Evolutionary conservation across 2,329 filamentous ascomycete species (phyloP), one percentile per base, ranked within the genome.

Genomic region (Fusarium nelsonii): DNA sequence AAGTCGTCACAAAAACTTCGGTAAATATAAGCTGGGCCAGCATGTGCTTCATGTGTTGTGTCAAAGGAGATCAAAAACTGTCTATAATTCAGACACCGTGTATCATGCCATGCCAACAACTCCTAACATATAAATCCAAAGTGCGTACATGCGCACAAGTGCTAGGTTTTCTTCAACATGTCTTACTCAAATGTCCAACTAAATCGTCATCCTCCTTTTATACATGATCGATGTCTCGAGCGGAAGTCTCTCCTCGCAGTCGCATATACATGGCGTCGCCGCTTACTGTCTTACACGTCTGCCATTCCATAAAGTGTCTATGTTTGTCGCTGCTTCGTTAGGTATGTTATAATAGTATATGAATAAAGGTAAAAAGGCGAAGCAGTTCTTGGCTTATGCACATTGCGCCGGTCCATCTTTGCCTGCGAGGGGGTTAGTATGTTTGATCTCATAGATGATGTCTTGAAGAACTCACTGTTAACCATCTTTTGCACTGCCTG

Each of bases 401-500:
- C 73, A 75, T 56, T 66, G 63, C 52, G 70, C 62, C 32, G 73
- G 73, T 33, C 71, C 73, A 48, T 73, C 73, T 65, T 73, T 75
- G 51, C 59, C 73, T 75, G 45, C 28, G 39, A 45, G 18, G 18
- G 32, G 20, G 71, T 75, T 56, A 75, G 70, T 58, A 33, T 45
- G 43, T 36, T 23, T 6, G 23, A 23, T 23, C 4, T 23, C 23
- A 23, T 23, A 6, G 23, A 4, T 23, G 6, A 23, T 6, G 6
- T 23, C 23, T 20, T 20, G 23, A 7, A 33, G 4, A 26, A 67
- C 68, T 69, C 36, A 85, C 84, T 83, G 63, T 77, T 78, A 8
- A 86, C 78, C 74, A 95, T 90, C 81, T 95, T 94, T 15, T 83
- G 82, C 57, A 91, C 81, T 2, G 92, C 90, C 81, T 93, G 90